Conservation (phyloP, 495 filamentous ascomycete species). For the Chaetomium fimeti region DNA sequence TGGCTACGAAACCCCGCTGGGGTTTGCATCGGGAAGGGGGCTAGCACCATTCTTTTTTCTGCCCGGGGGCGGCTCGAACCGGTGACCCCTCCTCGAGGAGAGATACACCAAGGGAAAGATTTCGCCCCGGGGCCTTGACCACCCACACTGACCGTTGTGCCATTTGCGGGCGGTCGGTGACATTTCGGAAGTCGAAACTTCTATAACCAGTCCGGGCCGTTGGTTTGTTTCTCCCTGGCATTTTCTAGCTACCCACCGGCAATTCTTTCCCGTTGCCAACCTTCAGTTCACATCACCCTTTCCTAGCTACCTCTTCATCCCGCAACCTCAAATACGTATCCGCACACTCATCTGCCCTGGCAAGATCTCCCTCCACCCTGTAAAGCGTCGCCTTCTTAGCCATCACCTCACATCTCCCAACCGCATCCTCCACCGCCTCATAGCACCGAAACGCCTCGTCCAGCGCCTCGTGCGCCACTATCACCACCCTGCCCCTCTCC, state of each 20-base stretch:
- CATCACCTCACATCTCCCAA: constrained; percentile 77
- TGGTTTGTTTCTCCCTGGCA: too few relatives aligned
- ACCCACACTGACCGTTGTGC: too few relatives aligned
- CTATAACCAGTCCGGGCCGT: too few relatives aligned
- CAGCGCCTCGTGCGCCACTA: constrained; percentile 60
- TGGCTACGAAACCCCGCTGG: too few relatives aligned
- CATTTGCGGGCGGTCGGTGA: too few relatives aligned
- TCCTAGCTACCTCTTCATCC: constrained; percentile 37
- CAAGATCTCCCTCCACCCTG: constrained; percentile 68
- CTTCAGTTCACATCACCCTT: constrained; percentile 3
- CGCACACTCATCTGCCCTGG: constrained; percentile 71
- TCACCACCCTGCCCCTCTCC: constrained; percentile 3
- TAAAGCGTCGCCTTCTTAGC: constrained; percentile 82
- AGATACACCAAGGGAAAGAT: too few relatives aligned
- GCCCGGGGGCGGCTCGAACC: too few relatives aligned
- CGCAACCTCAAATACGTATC: constrained; percentile 64
- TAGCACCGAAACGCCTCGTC: constrained; percentile 65
- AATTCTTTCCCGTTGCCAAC: background rate
- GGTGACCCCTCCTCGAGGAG: too few relatives aligned
- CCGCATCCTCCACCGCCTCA: constrained; percentile 69
- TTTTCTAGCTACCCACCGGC: background rate
- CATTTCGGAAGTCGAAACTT: too few relatives aligned
- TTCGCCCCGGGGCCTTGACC: too few relatives aligned
- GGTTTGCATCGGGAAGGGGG: too few relatives aligned
- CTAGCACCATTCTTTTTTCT: too few relatives aligned